A percentile compares a stretch with the other conserved stretches of the same genome.
These are phyloP conservation scores for Cercospora nicotianae DNA, from an alignment of 2,329 filamentous ascomycete species.

Conservation along the genomic window DNA sequence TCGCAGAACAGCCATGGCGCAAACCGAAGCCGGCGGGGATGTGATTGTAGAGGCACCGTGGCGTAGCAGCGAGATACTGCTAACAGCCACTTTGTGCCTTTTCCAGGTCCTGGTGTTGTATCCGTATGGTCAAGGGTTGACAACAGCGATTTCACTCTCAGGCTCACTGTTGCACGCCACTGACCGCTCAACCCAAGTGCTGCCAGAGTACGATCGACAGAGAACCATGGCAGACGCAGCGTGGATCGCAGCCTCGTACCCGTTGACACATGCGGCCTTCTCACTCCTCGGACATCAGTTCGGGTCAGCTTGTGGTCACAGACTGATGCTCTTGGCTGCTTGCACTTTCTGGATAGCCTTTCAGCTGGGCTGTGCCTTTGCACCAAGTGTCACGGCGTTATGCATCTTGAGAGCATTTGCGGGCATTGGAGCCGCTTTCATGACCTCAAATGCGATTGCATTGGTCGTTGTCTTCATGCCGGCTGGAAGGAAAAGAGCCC, in stretches of 20 bases:
- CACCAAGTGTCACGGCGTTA: not conserved
- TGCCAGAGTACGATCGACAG: not conserved
- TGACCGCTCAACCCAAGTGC: not conserved
- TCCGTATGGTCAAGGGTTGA: constrained; percentile 11
- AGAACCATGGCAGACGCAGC: not conserved
- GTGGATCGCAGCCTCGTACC: constrained; percentile 21
- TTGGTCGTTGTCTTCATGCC: constrained; percentile 7
- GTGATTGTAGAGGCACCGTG: constrained; percentile 1
- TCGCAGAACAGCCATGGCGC: not conserved
- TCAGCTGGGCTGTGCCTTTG: constrained; percentile 11
- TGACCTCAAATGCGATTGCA: constrained; percentile 12
- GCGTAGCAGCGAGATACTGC: not conserved
- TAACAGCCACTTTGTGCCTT: not conserved
- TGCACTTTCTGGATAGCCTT: constrained; percentile 13
- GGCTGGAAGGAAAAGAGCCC: constrained; percentile 6
- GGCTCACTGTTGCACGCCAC: not conserved
- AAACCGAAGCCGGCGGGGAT: not conserved
- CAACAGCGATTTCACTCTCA: constrained; percentile 9
- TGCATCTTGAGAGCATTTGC: constrained; percentile 13
- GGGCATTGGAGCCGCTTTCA: constrained; percentile 10
- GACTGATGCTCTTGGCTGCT: constrained; percentile 14
- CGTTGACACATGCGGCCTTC: constrained; percentile 18
- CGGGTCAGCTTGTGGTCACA: constrained; percentile 20
- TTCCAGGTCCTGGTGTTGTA: constrained; percentile 5
- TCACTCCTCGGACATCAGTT: constrained; percentile 13